Conservation (phyloP, 108 stramenopile species). For the Parmales sp. region DNA sequence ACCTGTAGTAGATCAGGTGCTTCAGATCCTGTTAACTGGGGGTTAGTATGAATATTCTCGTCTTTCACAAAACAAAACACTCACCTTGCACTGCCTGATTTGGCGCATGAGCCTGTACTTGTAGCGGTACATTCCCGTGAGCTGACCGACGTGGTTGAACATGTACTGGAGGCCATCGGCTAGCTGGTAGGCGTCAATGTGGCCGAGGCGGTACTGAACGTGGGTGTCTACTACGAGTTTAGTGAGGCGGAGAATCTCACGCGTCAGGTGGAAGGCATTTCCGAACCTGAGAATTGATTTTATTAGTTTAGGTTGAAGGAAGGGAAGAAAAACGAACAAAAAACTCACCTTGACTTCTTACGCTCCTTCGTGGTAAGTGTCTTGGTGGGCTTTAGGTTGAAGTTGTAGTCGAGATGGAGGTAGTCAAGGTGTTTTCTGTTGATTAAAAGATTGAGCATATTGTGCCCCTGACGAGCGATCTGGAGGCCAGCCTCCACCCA, state of each 20-base stretch:
- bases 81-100: slow-evolving; percentile 97
- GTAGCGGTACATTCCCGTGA: slow-evolving; percentile 99
- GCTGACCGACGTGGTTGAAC: slow-evolving; percentile 98
- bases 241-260: slow-evolving; percentile 95
- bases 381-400: slow-evolving; percentile 99
- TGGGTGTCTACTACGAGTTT: slow-evolving; percentile 97
- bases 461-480: slow-evolving; percentile 97
- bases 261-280: slow-evolving; percentile 94
- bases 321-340: slow-evolving; percentile 30
- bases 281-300: slow-evolving; percentile 54
- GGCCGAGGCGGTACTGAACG: slow-evolving; percentile 94
- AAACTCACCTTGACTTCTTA: slow-evolving; percentile 72
- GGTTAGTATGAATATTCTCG: too few species aligned
- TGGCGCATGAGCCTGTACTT: slow-evolving; percentile 98
- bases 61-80: too few species aligned
- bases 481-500: slow-evolving; percentile 99
- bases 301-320: too few species aligned
- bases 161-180: slow-evolving; percentile 98
- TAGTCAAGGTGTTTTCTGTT: slow-evolving; percentile 97
- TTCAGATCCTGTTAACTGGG: too few species aligned
- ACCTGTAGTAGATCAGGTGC: slow-evolving; percentile 97
- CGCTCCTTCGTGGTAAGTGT: slow-evolving; percentile 99
- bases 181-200: slow-evolving; percentile 97
- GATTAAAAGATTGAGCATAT: slow-evolving; percentile 96
- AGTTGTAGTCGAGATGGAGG: slow-evolving; percentile 99